phyloP scores from a whole-genome alignment of 176 grass and related monocot genomes.

The Tillandsia fasciculata region DNA sequence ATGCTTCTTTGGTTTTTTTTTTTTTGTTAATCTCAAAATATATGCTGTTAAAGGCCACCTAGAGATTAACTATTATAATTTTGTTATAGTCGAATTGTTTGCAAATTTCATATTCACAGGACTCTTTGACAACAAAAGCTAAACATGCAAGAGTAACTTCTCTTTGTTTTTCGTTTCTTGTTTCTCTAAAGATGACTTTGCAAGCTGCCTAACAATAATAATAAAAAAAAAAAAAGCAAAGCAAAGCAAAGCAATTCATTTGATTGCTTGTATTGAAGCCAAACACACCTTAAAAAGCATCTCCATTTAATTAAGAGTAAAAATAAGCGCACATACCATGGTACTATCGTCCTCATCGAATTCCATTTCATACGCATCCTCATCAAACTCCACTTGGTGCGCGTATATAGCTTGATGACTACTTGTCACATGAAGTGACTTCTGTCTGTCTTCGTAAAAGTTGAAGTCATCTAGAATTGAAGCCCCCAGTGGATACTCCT shows the following conservation, averaged over 20 bases:
- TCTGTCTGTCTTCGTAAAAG: conserved; percentile 52
- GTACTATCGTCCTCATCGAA: conserved; percentile 14
- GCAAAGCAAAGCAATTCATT: no score
- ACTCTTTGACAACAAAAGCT: not conserved
- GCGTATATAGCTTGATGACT: conserved; percentile 9
- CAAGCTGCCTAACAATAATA: not conserved
- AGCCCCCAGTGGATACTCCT: conserved; percentile 31
- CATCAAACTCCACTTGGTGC: conserved; percentile 6
- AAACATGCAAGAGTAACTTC: not conserved
- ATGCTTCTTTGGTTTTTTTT: no score
- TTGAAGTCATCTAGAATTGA: conserved; percentile 57
- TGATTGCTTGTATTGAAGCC: no score
- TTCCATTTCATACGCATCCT: conserved; percentile 10
- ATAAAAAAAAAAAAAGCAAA: no score
- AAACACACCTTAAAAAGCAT: not conserved
- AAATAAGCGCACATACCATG: conserved; percentile 27
- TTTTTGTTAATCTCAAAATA: no score
- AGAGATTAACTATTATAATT: no score
- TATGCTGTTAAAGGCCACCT: no score
- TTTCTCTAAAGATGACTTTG: not conserved
- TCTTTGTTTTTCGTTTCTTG: not conserved
- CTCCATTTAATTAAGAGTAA: not conserved
- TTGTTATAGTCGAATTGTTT: no score
- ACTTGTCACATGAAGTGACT: conserved; percentile 16
- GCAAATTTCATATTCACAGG: not conserved